Evolutionary conservation across 768 basidiomycete species (phyloP), one percentile per base, ranked within the genome.

Genomic region (Suillus occidentalis): DNA sequence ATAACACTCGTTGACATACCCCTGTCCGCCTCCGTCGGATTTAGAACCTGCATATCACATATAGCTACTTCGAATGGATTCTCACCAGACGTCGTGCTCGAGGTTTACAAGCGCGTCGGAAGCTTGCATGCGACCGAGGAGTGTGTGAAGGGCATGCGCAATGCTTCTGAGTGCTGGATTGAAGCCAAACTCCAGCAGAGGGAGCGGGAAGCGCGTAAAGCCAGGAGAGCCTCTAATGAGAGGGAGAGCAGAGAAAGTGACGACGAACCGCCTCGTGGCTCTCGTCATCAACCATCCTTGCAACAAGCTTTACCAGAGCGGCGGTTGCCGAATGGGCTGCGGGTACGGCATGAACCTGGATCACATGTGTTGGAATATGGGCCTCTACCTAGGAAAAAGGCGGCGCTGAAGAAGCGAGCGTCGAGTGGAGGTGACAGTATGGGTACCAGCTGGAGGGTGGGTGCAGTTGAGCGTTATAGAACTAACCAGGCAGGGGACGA

Each of bases 31-130:
- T 53, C 65, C 10, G 67, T 77, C 7, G 81, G 80, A 2, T 69
- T 80, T 16, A 68, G 70, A 8, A 64, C 70, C 52, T 68, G 76
- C 18, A 65, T 86, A 3, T 68, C 73, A 12, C 71, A 71, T 63
- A 83, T 87, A 75, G 78, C 82, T 0, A 68, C 73, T 22, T 82
- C 83, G 39, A 82, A 85, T 49, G 81, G 81, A 18, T 82, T 83
- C 64, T 72, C 71, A 14, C 69, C 79, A 52, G 74, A 76, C 3
- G 77, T 83, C 6, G 83, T 84, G 22, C 73, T 77, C 59, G 71
- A 72, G 16, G 75, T 84, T 36, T 84, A 79, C 66, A 42, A 70
- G 10, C 40, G 67, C 0, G 71, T 78, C 25, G 67, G 73, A 56
- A 80, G 74, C 63, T 68, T 87, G 20, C 64, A 71, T 16, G 72